Evolutionary conservation across 2,329 filamentous ascomycete species (phyloP), one percentile per base, ranked within the genome.

Genomic region (Diaporthe nobilis): DNA sequence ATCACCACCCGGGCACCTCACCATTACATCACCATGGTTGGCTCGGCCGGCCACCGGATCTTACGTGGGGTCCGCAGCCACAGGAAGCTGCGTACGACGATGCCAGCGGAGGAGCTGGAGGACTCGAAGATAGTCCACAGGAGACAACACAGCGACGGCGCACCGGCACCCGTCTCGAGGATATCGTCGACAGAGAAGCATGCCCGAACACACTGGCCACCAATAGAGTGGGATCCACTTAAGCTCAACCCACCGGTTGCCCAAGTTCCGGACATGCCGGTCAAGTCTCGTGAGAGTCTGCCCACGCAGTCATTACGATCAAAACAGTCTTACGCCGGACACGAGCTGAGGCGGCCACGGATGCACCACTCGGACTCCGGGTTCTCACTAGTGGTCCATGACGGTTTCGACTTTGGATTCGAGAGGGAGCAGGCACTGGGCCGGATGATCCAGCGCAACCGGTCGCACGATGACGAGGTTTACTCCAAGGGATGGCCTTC

Each of bases 361-460:
- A 75, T 74, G 37, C 72, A 76, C 44, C 77, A 78, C 53, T 76
- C 75, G 39, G 76, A 76, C 55, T 77, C 76, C 17, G 74, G 77
- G 61, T 75, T 77, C 65, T 75, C 77, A 44, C 78, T 80, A 17
- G 76, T 81, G 31, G 81, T 82, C 73, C 80, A 82, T 71, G 80
- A 77, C 57, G 81, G 81, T 60, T 83, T 84, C 71, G 81, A 84
- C 78, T 84, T 84, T 72, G 81, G 82, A 68, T 83, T 83, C 72
- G 73, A 77, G 51, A 73, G 65, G 74, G 65, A 71, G 39, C 51
- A 67, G 71, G 65, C 71, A 49, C 15, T 77, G n/a, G 39, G 47
- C 39, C 49, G 53, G 39, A 71, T 68, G 42, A 60, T 73, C 15
- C 57, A 67, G 42, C 71, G 39, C 25, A 67, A 75, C 31, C 49